Evolutionary conservation across 768 basidiomycete genomes (phyloP).

Genomic region (Trichaptum fuscoviolaceum): DNA sequence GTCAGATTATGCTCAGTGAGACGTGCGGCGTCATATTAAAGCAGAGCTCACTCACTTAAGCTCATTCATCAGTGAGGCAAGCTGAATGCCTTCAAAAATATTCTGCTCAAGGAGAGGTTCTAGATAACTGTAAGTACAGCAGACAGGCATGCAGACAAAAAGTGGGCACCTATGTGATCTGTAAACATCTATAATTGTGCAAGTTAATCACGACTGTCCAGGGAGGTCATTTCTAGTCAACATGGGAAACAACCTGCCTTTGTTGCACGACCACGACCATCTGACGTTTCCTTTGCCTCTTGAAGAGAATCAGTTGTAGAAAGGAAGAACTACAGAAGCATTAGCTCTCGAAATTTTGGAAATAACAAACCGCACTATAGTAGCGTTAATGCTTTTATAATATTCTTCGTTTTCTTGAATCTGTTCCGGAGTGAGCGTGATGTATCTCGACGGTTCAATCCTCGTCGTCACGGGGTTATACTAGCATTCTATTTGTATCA

Average conservation of each 20-base stretch:
- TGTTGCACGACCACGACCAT: not conserved
- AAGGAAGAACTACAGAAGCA: not conserved
- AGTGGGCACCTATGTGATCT: not conserved
- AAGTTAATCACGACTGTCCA: not conserved
- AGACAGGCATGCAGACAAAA: too few species aligned
- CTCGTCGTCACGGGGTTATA: not conserved
- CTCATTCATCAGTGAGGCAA: not conserved
- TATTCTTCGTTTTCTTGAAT: not conserved
- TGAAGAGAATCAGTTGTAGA: not conserved
- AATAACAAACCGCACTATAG: not conserved
- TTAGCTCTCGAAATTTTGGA: not conserved
- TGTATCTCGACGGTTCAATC: not conserved
- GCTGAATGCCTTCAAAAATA: not conserved
- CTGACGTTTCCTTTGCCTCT: not conserved
- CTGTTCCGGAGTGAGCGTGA: not conserved
- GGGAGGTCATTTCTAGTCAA: not conserved
- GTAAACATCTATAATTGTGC: not conserved
- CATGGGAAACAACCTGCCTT: not conserved
- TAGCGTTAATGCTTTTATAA: not conserved
- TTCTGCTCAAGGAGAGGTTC: not conserved
- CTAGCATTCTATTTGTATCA: not conserved
- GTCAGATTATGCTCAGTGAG: not conserved
- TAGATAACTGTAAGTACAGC: not conserved
- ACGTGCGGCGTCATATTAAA: not conserved
- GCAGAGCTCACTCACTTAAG: not conserved